A percentile compares a stretch with the other conserved stretches of the same genome.
phyloP scores from a whole-genome alignment of 352 stramenopile genomes.

The Phytophthora boehmeriae region DNA sequence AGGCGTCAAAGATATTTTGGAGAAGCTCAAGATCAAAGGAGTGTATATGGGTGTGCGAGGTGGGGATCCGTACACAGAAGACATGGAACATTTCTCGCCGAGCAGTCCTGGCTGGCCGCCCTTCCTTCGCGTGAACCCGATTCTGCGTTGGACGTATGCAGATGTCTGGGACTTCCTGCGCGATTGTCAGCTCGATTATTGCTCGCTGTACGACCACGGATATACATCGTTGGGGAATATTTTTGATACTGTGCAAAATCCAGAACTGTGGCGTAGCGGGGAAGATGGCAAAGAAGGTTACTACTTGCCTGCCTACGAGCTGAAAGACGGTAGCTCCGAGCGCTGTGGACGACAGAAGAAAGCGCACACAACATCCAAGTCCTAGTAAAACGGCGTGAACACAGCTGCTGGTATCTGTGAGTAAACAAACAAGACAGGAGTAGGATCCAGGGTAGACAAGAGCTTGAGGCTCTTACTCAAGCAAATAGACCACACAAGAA shows the following conservation, averaged over 20 bases:
- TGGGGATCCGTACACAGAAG: constrained; percentile 93
- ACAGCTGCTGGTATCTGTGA: not conserved
- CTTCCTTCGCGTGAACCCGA: constrained; percentile 98
- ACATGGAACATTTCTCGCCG: constrained; percentile 86
- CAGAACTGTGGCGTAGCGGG: constrained; percentile 82
- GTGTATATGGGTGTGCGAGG: constrained; percentile 91
- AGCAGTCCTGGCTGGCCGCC: constrained; percentile 92
- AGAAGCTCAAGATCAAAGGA: constrained; percentile 86
- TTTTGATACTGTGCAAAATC: constrained; percentile 95
- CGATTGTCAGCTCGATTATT: constrained; percentile 88
- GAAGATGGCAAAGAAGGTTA: constrained; percentile 56
- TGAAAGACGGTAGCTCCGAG: constrained; percentile 74
- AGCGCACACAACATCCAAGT: constrained; percentile 72
- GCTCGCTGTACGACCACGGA: constrained; percentile 91
- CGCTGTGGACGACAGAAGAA: constrained; percentile 82
- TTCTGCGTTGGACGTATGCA: constrained; percentile 96
- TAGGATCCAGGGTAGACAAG: constrained; percentile 3
- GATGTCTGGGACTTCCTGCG: constrained; percentile 95
- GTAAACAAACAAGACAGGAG: constrained; percentile 1
- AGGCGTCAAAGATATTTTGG: constrained; percentile 91
- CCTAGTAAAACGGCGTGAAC: constrained; percentile 18
- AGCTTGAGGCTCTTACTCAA: constrained; percentile 3
- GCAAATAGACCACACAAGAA: constrained; percentile 23
- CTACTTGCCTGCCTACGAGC: constrained; percentile 75
- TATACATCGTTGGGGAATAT: constrained; percentile 95